Base-by-base conservation (phyloP, 1,284 basidiomycete genomes). In the Anthracocystis setariae region DNA sequence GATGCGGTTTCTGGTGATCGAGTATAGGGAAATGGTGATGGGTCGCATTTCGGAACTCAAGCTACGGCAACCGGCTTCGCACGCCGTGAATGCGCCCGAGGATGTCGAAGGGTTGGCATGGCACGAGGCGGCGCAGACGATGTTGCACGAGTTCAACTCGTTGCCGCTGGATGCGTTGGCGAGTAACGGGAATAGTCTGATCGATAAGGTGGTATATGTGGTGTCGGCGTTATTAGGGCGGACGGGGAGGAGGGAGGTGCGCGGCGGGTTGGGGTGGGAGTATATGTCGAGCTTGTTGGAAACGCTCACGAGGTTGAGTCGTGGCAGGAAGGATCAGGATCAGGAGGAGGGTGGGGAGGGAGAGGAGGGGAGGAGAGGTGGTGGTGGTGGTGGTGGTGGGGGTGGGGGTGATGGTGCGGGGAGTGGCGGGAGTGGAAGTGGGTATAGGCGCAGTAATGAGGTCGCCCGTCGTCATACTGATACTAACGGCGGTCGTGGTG, bases 141-240 rank as follows among this genome's bases (percentile, higher is more conserved):
- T 75, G 61, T 37, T 75, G 13, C 40, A 45, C 18, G 55, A 57
- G 4, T 67, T 73, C 46, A 62, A 75, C 57, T 37, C 54, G 21
- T 45, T 75, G 20, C 70, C 73, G 8, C 44, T 75, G 21, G 73
- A 75, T 12, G 63, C 67, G 21, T 54, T 75, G n/a, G 73, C 73
- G n/a, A 56, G 50, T 18, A 75, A 75, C 39, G 73, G 73, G 2
- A 58, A 69, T 35, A 68, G 64, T 24, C 38, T 77, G 56, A 61
- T 70, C 32, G 42, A 40, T 29, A 72, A 73, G 65, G 75, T 74
- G 44, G 45, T 74, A 17, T 74, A 72, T 27, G 65, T 74, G 17
- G 68, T 74, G 13, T 46, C 60, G 15, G 61, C 60, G 12, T 9
- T 73, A 53, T 38, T 73, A 42, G 46, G 60, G 8, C 32, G 65